Conservation (phyloP, 768 basidiomycete species). For the Tylopilus rubrobrunneus region DNA sequence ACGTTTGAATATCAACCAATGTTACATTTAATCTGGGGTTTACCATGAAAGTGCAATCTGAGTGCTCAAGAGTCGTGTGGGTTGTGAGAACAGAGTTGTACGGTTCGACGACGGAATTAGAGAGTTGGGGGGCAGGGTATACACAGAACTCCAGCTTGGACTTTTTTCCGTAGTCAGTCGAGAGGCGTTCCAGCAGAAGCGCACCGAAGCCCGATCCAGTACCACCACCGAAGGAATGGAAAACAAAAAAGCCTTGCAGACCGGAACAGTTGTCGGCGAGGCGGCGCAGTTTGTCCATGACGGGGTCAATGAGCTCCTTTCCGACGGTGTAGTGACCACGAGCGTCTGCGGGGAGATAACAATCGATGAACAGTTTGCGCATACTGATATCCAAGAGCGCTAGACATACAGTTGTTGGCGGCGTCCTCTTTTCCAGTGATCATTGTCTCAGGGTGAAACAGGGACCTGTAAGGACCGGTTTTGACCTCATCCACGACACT, state of each 20-base stretch:
- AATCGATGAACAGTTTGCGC: constrained; percentile 13
- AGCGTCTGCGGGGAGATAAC: constrained; percentile 57
- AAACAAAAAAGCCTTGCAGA: constrained; percentile 99
- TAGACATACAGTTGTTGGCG: constrained; percentile 91
- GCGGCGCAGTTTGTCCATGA: constrained; percentile 95
- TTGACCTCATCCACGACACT: constrained; percentile 95
- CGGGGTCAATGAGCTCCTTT: constrained; percentile 95
- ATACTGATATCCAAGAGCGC: background rate
- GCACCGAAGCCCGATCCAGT: constrained; percentile 99
- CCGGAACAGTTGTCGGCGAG: constrained; percentile 97
- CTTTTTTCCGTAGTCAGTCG: constrained; percentile 99
- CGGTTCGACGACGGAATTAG: constrained; percentile 96
- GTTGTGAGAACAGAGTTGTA: constrained; percentile 98
- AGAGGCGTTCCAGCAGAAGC: constrained; percentile 93
- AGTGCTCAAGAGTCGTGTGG: constrained; percentile 98
- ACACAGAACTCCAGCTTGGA: constrained; percentile 98
- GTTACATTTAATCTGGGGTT: background rate
- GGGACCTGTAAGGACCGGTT: constrained; percentile 83
- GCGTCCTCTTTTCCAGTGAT: constrained; percentile 99
- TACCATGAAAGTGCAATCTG: constrained; percentile 99
- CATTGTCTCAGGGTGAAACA: constrained; percentile 98
- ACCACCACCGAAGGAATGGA: constrained; percentile 99
- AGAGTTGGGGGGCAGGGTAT: constrained; percentile 91
- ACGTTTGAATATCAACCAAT: constrained; percentile 4
- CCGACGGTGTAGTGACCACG: constrained; percentile 99